Conservation (phyloP, 1,284 basidiomycete genomes). For the Veloboletus limbatus region DNA sequence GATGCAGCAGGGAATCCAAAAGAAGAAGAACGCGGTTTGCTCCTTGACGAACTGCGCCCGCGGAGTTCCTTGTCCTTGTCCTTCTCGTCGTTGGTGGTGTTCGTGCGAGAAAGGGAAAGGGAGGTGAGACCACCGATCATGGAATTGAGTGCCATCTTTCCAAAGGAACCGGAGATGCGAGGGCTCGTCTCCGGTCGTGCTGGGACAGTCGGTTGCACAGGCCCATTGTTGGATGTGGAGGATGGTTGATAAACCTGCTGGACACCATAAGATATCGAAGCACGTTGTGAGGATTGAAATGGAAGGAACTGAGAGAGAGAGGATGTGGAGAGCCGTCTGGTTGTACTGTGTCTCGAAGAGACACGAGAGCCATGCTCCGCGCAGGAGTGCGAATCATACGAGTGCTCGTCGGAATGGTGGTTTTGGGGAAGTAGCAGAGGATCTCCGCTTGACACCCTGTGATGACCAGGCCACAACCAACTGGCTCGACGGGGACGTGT, state of each 20-base stretch:
- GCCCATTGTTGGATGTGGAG: conserved; percentile 7
- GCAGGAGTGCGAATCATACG: conserved; percentile 1
- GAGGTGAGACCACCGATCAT: conserved; percentile 68
- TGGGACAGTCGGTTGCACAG: conserved; percentile 7
- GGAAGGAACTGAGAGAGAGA: conserved; percentile 26
- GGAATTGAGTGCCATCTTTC: conserved; percentile 61
- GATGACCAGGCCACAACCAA: conserved; percentile 30
- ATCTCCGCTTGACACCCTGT: conserved; percentile 21
- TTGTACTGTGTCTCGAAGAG: conserved; percentile 20
- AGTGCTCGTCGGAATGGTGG: conserved; percentile 13
- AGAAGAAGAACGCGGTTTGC: conserved; percentile 53
- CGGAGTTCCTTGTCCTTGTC: conserved; percentile 43
- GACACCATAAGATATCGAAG: conserved; percentile 17
- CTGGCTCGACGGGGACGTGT: conserved; percentile 22
- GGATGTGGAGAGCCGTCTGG: conserved; percentile 23
- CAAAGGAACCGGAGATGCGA: conserved; percentile 47
- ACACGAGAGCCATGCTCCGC: conserved; percentile 1
- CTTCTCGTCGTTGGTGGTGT: conserved; percentile 34
- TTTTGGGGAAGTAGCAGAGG: conserved; percentile 13
- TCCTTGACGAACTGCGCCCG: conserved; percentile 46
- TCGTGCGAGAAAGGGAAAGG: conserved; percentile 55
- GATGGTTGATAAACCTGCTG: conserved; percentile 19
- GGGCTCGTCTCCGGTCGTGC: conserved; percentile 33
- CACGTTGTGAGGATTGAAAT: conserved; percentile 19
- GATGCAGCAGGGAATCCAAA: conserved; percentile 26